Evolutionary conservation across 371 early-diverging fungal genomes (phyloP).

Genomic region (Mortierella sp.): DNA sequence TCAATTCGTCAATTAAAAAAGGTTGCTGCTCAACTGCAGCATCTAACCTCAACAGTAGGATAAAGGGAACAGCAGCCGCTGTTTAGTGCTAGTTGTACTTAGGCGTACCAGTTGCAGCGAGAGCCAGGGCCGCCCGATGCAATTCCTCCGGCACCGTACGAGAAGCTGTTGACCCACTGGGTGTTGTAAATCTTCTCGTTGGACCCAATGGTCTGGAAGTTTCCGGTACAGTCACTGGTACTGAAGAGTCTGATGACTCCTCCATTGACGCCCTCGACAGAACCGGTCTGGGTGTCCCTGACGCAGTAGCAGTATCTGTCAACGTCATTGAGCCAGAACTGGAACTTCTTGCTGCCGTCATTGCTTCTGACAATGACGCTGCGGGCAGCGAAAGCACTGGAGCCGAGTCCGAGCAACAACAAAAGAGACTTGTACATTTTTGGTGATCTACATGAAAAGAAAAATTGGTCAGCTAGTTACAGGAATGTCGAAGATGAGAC

Average conservation of each 20-base stretch:
- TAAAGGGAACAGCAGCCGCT: no score
- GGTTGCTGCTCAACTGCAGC: no score
- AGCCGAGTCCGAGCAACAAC: background rate
- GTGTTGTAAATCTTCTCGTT: background rate
- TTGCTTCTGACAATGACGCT: background rate
- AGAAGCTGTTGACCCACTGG: conserved; percentile 13
- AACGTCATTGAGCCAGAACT: background rate
- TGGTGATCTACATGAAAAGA: background rate
- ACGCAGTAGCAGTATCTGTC: background rate
- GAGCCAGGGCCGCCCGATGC: no score
- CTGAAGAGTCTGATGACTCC: conserved; percentile 3
- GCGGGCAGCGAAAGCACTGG: background rate
- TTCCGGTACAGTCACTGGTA: conserved; percentile 4
- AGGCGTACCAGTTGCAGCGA: no score
- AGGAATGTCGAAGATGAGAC: no score
- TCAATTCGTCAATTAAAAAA: no score
- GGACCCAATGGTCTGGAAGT: background rate
- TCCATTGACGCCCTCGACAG: background rate
- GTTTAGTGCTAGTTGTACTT: no score
- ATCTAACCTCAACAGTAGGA: no score
- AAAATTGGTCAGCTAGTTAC: no score
- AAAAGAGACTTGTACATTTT: background rate
- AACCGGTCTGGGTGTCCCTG: conserved; percentile 10
- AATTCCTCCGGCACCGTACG: background rate
- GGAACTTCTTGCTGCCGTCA: background rate